Evolutionary conservation across 768 basidiomycete genomes (phyloP), one percentile per base, ranked within the genome.

Genomic region (Nevesoporus exiguus): DNA sequence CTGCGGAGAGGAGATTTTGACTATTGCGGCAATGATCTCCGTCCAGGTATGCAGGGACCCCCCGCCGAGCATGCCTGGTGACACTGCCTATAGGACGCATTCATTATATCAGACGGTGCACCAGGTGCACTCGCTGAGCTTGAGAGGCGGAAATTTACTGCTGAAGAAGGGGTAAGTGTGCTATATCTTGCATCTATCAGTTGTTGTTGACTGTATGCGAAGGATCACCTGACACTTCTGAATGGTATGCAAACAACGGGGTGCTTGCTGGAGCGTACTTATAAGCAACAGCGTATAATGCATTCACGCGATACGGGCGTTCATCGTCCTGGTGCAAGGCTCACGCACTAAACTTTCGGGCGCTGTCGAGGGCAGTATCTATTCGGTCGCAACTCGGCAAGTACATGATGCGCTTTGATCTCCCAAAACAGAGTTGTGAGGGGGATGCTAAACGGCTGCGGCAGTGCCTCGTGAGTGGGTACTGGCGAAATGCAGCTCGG

Each of bases 351-450:
- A 98, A 95, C 47, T 96, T 96, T 70, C 85, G 94, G 57, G 92
- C 93, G 2, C 82, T 99, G 76, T 96, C 94, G 0, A 81, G 97
- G 47, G 96, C 91, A 0, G 83, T 98, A 17, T 95, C 94, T 2
- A 97, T 99, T 60, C 85, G 96, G 7, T 80, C 88, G n/a, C 97
- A 99, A 65, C 77, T 99, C 33, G 87, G 89, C 65, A 97, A 94
- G 71, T 98, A 98, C 67, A 87, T 98, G 84, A 82, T 86, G 51
- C 83, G 97, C 13, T 98, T 97, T 67, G 79, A 83, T 39, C 76
- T 96, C 24, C 88, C 90, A 0, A 69, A 84, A 21, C 82, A 89
- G 52, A 94, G 93, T 67, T 98, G 96, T 67, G 80, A 96, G 63
- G 93, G 93, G 0, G 95, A 98, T 71, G 84, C 82, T 8, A 84